Evolutionary conservation across 1,139 yeast genomes (phyloP).

Genomic region (Torulaspora globosa): DNA sequence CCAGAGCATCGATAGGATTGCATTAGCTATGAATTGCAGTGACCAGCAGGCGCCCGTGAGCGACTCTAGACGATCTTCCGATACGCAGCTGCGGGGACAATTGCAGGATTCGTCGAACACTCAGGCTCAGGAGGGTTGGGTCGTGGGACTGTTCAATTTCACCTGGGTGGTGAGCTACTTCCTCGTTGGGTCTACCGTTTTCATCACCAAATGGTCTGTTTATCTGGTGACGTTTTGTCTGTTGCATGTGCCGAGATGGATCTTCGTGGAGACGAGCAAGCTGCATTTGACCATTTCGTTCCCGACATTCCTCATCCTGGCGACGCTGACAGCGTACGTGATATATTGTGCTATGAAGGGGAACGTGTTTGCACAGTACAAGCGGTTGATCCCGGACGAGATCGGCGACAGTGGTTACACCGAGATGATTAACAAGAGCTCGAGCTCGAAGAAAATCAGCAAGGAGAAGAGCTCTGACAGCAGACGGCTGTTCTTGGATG

Average conservation of each 20-base stretch:
- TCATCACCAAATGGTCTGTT: slow-evolving; percentile 12
- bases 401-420: slow-evolving; percentile 4
- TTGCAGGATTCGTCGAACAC: background rate
- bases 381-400: slow-evolving; percentile 15
- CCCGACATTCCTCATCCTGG: slow-evolving; percentile 13
- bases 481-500: background rate
- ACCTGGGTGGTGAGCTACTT: slow-evolving; percentile 16
- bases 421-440: background rate
- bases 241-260: slow-evolving; percentile 16
- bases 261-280: slow-evolving; percentile 15
- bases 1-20: too few species aligned
- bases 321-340: slow-evolving; percentile 12
- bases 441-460: slow-evolving; percentile 3
- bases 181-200: slow-evolving; percentile 13
- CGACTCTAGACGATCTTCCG: slow-evolving; percentile 4
- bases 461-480: slow-evolving; percentile 3
- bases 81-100: slow-evolving; percentile 4
- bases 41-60: background rate
- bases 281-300: slow-evolving; percentile 19
- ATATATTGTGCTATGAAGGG: slow-evolving; percentile 19
- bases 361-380: slow-evolving; percentile 20
- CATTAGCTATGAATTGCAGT: too few species aligned
- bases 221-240: slow-evolving; percentile 14
- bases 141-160: slow-evolving; percentile 11
- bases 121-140: slow-evolving; percentile 15